Conservation (phyloP, 2,329 filamentous ascomycete species). For the Cercospora zeae-maydis region DNA sequence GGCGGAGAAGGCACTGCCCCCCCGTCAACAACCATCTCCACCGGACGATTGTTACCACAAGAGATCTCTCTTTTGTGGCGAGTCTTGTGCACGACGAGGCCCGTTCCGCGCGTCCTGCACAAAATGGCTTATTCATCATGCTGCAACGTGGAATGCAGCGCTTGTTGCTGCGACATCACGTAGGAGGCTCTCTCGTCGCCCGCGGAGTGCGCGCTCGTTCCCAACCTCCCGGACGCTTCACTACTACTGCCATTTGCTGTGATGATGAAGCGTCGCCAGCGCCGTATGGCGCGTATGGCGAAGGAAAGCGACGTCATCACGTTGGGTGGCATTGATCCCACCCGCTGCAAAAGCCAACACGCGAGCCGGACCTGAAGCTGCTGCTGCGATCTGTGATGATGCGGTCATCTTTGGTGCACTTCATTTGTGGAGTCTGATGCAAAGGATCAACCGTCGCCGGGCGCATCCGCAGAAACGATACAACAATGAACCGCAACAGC, state of each 20-base stretch:
- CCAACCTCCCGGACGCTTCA: background rate
- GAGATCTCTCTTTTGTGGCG: too few relatives aligned
- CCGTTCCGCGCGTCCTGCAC: constrained; percentile 5
- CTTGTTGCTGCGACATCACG: constrained; percentile 5
- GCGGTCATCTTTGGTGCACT: background rate
- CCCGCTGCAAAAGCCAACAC: background rate
- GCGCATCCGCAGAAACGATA: background rate
- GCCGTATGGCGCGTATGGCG: too few relatives aligned
- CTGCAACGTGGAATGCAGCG: background rate
- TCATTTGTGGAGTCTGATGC: background rate
- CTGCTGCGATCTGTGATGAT: constrained; percentile 1
- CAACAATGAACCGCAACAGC: background rate
- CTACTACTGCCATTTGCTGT: background rate
- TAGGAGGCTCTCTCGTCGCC: constrained; percentile 1
- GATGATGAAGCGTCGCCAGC: too few relatives aligned
- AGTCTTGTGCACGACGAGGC: constrained; percentile 3
- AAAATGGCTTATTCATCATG: background rate
- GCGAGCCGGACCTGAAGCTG: background rate
- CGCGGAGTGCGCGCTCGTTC: background rate
- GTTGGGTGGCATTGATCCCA: background rate
- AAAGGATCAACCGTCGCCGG: background rate
- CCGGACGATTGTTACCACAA: too few relatives aligned
- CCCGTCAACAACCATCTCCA: too few relatives aligned
- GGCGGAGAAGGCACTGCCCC: too few relatives aligned
- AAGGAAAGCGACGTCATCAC: too few relatives aligned